Percentiles rank a stretch among this genome's conserved stretches.
These are phyloP conservation scores for Aspergillus uvarum DNA, from an alignment of 2,329 filamentous ascomycete genomes.

Conservation along the genomic window DNA sequence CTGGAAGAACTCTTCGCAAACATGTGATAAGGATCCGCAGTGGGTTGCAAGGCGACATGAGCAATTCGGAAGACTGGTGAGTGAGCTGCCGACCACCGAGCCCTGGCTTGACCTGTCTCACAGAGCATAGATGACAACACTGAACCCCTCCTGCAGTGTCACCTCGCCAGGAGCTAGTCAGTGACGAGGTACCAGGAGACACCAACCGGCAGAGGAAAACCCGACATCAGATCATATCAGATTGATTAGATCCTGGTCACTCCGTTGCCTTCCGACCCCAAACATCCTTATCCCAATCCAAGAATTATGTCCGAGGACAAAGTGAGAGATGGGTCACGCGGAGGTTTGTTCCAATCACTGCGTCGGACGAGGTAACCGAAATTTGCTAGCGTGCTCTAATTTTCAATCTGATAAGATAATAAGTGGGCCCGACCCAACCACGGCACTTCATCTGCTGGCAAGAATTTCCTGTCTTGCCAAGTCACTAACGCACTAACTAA, in stretches of 20 bases:
- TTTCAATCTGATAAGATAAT: background rate
- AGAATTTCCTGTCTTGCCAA: background rate
- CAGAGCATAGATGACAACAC: background rate
- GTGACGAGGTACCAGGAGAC: background rate
- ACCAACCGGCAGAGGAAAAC: slow-evolving; percentile 2
- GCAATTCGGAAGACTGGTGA: background rate
- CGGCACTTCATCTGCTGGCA: background rate
- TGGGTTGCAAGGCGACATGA: background rate
- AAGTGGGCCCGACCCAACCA: background rate
- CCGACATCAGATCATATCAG: slow-evolving; percentile 7
- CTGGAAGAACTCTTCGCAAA: background rate
- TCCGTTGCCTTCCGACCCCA: background rate
- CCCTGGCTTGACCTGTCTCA: background rate
- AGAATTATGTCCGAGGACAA: background rate
- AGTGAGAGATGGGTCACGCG: background rate
- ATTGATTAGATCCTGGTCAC: slow-evolving; percentile 4
- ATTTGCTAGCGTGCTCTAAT: background rate
- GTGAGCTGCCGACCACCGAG: background rate
- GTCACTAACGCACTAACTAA: background rate
- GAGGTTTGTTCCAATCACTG: background rate
- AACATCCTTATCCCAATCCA: background rate
- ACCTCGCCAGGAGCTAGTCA: background rate
- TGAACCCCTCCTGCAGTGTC: background rate
- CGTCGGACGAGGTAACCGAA: background rate
- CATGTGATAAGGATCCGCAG: background rate